Base-by-base conservation (phyloP, 2,329 filamentous ascomycete genomes). In the Trichoderma endophyticum region DNA sequence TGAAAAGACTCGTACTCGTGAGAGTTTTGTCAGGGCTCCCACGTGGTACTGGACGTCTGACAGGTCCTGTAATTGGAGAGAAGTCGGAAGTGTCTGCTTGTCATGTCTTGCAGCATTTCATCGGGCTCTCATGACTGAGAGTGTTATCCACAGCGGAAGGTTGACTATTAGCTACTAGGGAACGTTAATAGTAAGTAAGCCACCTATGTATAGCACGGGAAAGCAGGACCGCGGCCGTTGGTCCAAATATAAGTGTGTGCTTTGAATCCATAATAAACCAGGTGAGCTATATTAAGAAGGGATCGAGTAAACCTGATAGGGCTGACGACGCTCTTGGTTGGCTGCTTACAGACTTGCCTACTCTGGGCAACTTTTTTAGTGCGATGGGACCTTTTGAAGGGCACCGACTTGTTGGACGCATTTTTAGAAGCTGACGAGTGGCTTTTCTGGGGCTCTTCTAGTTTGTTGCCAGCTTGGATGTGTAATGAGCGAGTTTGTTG, bases 401-500 rank as follows among this genome's bases (percentile, higher is more conserved):
- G 21, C 7, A 14, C 34, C 24, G 8, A 43, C 39, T 43, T n/a
- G 28, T 67, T 67, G 14, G 64, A 26, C 48, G n/a, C 32, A 34
- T 70, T 63, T 70, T 63, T 70, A 63, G 67, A 63, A 61, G 59
- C 67, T 54, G 67, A 70, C 66, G 65, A 56, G n/a, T n/a, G 26
- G 5, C 26, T 30, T 30, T 64, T 64, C 61, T 48, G 34, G 21
- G 61, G 2, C 24, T 64, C 14, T 64, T 64, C 61, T 64, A 64
- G 56, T 69, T 34, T 51, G 11, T 30, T 59, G 51, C 51, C 56
- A 28, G 39, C 0, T 1, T 43, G 39, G 39, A 43, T n/a, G 36
- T 67, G 54, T 32, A 28, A 18, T 59, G 54, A 2, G 5, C n/a
- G 18, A 12, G 18, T n/a, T 60, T n/a, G 57, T 60, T 60, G 57